phyloP scores from a whole-genome alignment of 2,329 filamentous ascomycete species.

The Escovopsis weberi region DNA sequence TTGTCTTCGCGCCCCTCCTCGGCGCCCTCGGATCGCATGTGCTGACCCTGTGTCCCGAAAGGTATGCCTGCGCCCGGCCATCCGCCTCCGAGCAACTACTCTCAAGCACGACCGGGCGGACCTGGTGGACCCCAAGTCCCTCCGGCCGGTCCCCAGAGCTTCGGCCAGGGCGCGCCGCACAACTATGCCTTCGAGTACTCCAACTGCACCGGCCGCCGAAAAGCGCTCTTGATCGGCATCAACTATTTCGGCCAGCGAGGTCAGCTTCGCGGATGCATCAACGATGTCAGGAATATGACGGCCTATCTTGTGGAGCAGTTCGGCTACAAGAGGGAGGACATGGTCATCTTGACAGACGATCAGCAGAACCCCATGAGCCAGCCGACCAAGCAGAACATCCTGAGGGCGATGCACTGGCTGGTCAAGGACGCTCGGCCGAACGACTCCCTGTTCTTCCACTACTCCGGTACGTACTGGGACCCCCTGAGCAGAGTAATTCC shows the following conservation, averaged over 20 bases:
- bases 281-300: slow-evolving; percentile 96
- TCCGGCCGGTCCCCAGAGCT: slow-evolving; percentile 51
- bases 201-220: slow-evolving; percentile 73
- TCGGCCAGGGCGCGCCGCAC: slow-evolving; percentile 66
- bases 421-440: slow-evolving; percentile 87
- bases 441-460: slow-evolving; percentile 95
- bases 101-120: slow-evolving; percentile 30
- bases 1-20: not conserved
- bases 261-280: slow-evolving; percentile 86
- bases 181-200: slow-evolving; percentile 84
- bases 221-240: slow-evolving; percentile 85
- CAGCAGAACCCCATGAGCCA: slow-evolving; percentile 96
- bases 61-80: slow-evolving; percentile 7
- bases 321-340: slow-evolving; percentile 86
- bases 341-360: slow-evolving; percentile 93
- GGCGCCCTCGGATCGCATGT: not conserved
- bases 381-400: slow-evolving; percentile 87
- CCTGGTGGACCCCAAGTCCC: slow-evolving; percentile 30
- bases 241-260: slow-evolving; percentile 93
- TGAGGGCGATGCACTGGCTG: slow-evolving; percentile 95
- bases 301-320: slow-evolving; percentile 78
- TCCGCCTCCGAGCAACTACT: slow-evolving; percentile 3
- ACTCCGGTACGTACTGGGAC: slow-evolving; percentile 51
- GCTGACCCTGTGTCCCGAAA: slow-evolving; percentile 4
- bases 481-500: too few relatives aligned